Conservation (phyloP, 2,329 filamentous ascomycete species). For the Cadophora luteo-olivacea region DNA sequence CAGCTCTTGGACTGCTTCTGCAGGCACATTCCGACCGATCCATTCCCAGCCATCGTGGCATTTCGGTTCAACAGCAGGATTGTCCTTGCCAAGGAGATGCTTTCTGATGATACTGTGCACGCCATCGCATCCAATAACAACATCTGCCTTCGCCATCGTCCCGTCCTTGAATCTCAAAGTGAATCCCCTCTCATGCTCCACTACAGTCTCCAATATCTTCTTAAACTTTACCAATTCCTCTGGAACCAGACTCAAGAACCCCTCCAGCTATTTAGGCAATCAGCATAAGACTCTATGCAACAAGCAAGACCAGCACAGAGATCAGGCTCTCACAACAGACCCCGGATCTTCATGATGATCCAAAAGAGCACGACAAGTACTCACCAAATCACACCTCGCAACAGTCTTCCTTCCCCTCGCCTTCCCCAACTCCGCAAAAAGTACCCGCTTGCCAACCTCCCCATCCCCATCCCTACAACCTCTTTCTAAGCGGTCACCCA, state of each 20-base stretch:
- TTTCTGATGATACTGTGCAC: slow-evolving; percentile 17
- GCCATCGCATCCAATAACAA: background rate
- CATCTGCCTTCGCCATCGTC: background rate
- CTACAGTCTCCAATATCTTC: background rate
- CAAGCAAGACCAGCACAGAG: too few species aligned
- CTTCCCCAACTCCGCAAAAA: background rate
- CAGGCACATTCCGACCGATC: slow-evolving; percentile 10
- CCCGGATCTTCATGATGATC: too few species aligned
- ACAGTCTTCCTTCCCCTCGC: background rate
- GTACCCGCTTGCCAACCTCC: too few species aligned
- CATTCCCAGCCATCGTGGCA: slow-evolving; percentile 18
- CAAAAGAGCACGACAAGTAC: too few species aligned
- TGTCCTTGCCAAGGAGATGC: slow-evolving; percentile 14
- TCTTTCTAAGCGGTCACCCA: too few species aligned
- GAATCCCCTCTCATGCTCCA: background rate
- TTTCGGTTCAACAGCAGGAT: slow-evolving; percentile 18
- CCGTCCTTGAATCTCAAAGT: background rate
- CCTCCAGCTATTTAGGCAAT: background rate
- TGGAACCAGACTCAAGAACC: background rate
- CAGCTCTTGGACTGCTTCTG: slow-evolving; percentile 6
- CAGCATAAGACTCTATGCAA: too few species aligned
- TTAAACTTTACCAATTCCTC: background rate
- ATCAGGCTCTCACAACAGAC: too few species aligned
- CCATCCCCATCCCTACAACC: too few species aligned
- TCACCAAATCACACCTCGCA: background rate